Conservation (phyloP, 1,284 basidiomycete species). For the Amylostereum areolatum region DNA sequence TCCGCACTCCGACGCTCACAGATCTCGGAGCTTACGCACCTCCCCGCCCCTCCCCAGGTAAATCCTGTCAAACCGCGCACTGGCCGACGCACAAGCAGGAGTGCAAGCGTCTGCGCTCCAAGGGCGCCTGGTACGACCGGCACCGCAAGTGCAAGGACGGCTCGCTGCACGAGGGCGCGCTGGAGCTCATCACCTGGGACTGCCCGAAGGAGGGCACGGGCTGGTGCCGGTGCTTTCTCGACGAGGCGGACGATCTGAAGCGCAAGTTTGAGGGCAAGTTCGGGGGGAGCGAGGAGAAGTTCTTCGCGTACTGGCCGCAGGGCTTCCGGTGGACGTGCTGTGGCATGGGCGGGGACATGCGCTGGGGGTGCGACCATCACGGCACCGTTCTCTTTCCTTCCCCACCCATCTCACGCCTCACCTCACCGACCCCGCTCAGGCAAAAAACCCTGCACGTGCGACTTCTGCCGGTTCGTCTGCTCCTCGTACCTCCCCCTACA, state of each 20-base stretch:
- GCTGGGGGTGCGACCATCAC: constrained; percentile 32
- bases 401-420: background rate
- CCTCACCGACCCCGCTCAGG: constrained; percentile 18
- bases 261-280: constrained; percentile 21
- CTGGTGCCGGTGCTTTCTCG: constrained; percentile 12
- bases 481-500: background rate
- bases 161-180: constrained; percentile 23
- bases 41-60: background rate
- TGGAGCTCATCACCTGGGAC: constrained; percentile 30
- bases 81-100: constrained; percentile 3
- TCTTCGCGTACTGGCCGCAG: constrained; percentile 24
- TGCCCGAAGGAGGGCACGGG: constrained; percentile 7
- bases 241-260: constrained; percentile 22
- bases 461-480: constrained; percentile 28
- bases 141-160: constrained; percentile 23
- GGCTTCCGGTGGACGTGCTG: constrained; percentile 32
- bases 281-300: constrained; percentile 20
- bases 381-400: constrained; percentile 14
- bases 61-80: background rate
- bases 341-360: constrained; percentile 23
- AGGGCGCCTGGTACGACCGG: constrained; percentile 21
- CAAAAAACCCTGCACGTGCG: constrained; percentile 28
- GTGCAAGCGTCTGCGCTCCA: background rate
- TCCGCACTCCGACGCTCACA: no score
- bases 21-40: no score